Percentiles rank a stretch among this genome's conserved stretches.
phyloP scores from a whole-genome alignment of 2,329 filamentous ascomycete genomes.

The Beauveria rudraprayagi region DNA sequence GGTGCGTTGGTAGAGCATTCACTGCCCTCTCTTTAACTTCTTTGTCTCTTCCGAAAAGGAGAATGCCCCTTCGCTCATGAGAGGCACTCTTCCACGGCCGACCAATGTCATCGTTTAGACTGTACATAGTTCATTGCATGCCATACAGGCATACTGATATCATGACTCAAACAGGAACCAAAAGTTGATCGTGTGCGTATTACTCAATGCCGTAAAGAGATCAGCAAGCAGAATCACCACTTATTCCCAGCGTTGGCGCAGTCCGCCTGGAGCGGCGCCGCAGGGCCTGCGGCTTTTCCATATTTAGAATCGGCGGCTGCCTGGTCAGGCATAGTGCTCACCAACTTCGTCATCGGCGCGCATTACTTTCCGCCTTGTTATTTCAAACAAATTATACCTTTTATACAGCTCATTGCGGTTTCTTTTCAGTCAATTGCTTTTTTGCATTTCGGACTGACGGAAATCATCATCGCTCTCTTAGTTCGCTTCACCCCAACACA shows the following conservation, averaged over 20 bases:
- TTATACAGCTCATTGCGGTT: not conserved
- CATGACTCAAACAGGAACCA: not conserved
- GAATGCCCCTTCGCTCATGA: not conserved
- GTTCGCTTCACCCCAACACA: not conserved
- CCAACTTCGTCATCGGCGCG: not conserved
- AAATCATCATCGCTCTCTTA: not conserved
- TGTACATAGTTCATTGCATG: not conserved
- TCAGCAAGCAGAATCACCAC: not conserved
- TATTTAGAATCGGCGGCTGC: not conserved
- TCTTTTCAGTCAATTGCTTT: not conserved
- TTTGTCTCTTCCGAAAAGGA: not conserved
- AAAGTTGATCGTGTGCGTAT: not conserved
- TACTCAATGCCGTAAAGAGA: not conserved
- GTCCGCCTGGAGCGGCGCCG: not conserved
- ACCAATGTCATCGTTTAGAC: not conserved
- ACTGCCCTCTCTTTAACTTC: not conserved
- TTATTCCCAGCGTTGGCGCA: not conserved
- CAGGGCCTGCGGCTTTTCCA: not conserved
- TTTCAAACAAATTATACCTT: not conserved
- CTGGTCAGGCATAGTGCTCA: constrained; percentile 4
- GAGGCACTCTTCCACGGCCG: not conserved
- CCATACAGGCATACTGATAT: not conserved
- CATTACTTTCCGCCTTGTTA: not conserved
- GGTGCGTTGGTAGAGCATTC: not conserved
- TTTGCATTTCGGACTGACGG: not conserved